A percentile compares a stretch with the other conserved stretches of the same genome.
These are phyloP conservation scores for Blastosporella zonata DNA, from an alignment of 1,284 basidiomycete species.

Conservation along the genomic window DNA sequence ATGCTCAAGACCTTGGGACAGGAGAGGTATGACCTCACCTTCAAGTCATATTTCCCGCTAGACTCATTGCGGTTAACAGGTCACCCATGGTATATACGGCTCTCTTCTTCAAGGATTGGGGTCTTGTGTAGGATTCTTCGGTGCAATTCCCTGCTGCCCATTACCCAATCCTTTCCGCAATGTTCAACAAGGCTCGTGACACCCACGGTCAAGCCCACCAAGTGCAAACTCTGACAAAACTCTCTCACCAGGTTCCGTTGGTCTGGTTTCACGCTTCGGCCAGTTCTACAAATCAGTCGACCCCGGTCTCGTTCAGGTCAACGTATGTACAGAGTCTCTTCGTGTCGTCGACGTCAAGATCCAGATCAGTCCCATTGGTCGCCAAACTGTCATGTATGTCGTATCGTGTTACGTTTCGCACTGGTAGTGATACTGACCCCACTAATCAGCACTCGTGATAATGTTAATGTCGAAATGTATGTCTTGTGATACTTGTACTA, in stretches of 20 bases:
- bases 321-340: constrained; percentile 87
- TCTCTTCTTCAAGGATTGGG: constrained; percentile 73
- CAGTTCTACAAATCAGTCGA: constrained; percentile 95
- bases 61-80: constrained; percentile 31
- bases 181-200: constrained; percentile 66
- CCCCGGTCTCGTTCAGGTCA: constrained; percentile 88
- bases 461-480: constrained; percentile 84
- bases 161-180: constrained; percentile 76
- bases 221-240: background rate
- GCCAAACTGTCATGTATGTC: constrained; percentile 74
- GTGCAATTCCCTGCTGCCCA: constrained; percentile 88
- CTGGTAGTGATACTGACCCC: constrained; percentile 5
- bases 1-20: constrained; percentile 84
- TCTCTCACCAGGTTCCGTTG: constrained; percentile 67
- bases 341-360: constrained; percentile 92
- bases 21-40: constrained; percentile 38
- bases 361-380: constrained; percentile 83
- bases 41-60: background rate
- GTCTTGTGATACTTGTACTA: constrained; percentile 22
- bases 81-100: constrained; percentile 86
- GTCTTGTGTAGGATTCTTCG: constrained; percentile 55
- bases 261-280: constrained; percentile 88
- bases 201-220: constrained; percentile 6
- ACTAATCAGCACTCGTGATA: constrained; percentile 67
- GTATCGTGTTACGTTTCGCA: constrained; percentile 3